Percentiles rank a stretch among this genome's conserved stretches.
phyloP scores from a whole-genome alignment of 108 stramenopile species.

The Heterococcus sp. region DNA sequence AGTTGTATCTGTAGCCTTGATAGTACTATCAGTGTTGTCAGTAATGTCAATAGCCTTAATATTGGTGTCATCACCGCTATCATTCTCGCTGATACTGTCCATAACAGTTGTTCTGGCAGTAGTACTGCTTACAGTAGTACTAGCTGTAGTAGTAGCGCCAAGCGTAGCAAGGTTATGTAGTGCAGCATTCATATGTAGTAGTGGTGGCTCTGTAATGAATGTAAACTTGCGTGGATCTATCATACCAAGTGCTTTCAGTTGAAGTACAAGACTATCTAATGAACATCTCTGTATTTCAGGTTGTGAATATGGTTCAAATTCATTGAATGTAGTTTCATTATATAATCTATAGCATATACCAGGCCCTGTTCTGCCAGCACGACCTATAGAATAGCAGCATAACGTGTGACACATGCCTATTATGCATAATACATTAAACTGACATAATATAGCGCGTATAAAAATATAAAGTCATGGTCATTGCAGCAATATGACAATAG shows the following conservation, averaged over 20 bases:
- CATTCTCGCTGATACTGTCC: not conserved
- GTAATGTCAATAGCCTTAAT: not conserved
- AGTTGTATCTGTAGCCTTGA: not conserved
- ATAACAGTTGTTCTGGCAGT: not conserved
- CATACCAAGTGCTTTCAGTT: conserved; percentile 38
- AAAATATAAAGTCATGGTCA: no score
- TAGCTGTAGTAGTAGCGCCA: conserved; percentile 1
- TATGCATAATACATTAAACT: no score
- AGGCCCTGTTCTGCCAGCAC: conserved; percentile 41
- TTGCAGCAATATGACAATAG: no score
- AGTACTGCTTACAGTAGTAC: not conserved
- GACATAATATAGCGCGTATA: no score
- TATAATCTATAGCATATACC: conserved; percentile 39
- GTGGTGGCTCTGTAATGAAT: conserved; percentile 34
- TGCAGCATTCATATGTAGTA: conserved; percentile 13
- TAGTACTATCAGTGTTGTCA: not conserved
- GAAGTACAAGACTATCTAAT: conserved; percentile 30
- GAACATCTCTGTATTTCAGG: conserved; percentile 32
- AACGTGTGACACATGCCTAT: no score
- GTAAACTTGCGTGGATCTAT: conserved; percentile 33
- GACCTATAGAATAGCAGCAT: conserved; percentile 3
- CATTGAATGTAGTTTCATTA: conserved; percentile 7
- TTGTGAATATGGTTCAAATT: conserved; percentile 27
- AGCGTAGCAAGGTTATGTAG: conserved; percentile 18
- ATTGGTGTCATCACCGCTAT: not conserved